Evolutionary conservation across 1,139 yeast genomes (phyloP), one percentile per base, ranked within the genome.

Genomic region (Geotrichum bryndzae): DNA sequence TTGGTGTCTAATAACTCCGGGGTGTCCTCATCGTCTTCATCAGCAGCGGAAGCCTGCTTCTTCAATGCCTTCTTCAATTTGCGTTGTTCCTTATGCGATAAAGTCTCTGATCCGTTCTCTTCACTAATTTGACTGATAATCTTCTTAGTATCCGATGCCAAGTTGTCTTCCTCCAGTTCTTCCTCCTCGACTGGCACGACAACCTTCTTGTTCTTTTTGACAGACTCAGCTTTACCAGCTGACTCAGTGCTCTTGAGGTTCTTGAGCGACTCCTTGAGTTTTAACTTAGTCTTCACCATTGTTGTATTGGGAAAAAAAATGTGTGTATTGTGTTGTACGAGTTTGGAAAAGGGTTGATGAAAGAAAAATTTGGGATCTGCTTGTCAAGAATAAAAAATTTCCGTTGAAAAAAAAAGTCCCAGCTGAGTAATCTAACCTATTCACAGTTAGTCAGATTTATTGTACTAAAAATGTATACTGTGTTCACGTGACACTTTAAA

Each of bases 281-380:
- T 27, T 23, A 46, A 65, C 70, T 61, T 67, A 78, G 82, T 90
- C 96, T 73, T 90, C 96, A 73, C 80, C 68, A 69, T 69, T 57
- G 27, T 57, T 33, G 22, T 33, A 23, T 7, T 33, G 25, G 18
- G 11, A 31, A 29, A 29, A 29, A 22, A n/a, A 23, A 27, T 53
- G 55, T 23, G 25, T 11, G 41, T 50, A 8, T 27, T n/a, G 7
- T 38, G 45, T 13, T 35, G 46, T 48, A 7, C 4, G 18, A 56
- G 29, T 50, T 56, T 48, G 33, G 27, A 35, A 27, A 25, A 27
- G 8, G 38, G 31, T 15, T 46, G 15, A 22, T 27, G 27, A 33
- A 18, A 55, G 46, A 53, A 45, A 57, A 35, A n/a, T 38, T 53
- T 53, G 46, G 33, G 33, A 25, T 50, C 33, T 13, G 52, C n/a